A percentile compares a stretch with the other conserved stretches of the same genome.
phyloP scores from a whole-genome alignment of 2,329 filamentous ascomycete genomes.

The Cladosporium halotolerans region DNA sequence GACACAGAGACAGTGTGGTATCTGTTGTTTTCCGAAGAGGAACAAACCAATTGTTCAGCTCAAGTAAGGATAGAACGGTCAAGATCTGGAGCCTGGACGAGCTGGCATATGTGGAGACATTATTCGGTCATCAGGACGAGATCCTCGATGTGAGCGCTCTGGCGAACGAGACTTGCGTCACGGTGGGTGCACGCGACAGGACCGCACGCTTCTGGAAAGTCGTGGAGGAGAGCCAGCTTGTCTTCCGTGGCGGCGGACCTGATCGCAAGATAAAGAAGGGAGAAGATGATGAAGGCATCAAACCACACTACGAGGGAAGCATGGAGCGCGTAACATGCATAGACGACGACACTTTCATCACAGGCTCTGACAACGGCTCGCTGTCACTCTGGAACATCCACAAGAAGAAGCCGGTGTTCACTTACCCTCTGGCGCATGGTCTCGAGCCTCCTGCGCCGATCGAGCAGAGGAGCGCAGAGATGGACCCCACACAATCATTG shows the following conservation, averaged over 20 bases:
- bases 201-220: conserved; percentile 95
- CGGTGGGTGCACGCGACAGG: conserved; percentile 82
- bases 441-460: conserved; percentile 65
- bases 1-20: conserved; percentile 78
- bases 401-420: conserved; percentile 90
- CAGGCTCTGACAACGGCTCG: conserved; percentile 84
- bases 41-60: conserved; percentile 83
- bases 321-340: conserved; percentile 90
- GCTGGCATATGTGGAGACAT: conserved; percentile 86
- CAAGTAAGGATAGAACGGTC: conserved; percentile 84
- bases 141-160: conserved; percentile 79
- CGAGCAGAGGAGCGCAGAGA: conserved; percentile 67
- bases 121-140: conserved; percentile 92
- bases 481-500: conserved; percentile 29
- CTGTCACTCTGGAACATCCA: conserved; percentile 81
- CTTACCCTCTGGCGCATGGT: conserved; percentile 75
- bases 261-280: conserved; percentile 41
- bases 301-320: conserved; percentile 63
- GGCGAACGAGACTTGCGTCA: conserved; percentile 80
- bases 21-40: conserved; percentile 69
- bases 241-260: conserved; percentile 76
- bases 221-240: conserved; percentile 86
- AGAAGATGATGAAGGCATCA: conserved; percentile 31
- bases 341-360: conserved; percentile 83
- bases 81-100: conserved; percentile 94